Evolutionary conservation across 148 eudicot genomes (phyloP).

Genomic region (Mesembryanthemum crystallinum): DNA sequence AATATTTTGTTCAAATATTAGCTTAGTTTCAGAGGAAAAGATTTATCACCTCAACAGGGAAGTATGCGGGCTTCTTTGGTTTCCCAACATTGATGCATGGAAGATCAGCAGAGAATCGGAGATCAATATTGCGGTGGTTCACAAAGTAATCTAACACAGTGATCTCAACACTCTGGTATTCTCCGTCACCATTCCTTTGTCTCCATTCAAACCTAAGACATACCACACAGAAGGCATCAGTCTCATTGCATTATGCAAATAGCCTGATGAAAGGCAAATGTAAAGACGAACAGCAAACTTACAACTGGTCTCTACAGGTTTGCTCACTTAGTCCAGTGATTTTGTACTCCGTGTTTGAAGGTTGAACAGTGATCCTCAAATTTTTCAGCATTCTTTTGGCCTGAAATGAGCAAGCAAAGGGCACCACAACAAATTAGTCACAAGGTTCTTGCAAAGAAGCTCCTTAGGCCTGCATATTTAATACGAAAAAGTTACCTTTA

Average conservation of each 20-base stretch:
- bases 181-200: slow-evolving; percentile 35
- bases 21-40: background rate
- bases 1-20: background rate
- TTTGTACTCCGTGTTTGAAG: slow-evolving; percentile 52
- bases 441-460: background rate
- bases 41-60: slow-evolving; percentile 60
- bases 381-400: slow-evolving; percentile 57
- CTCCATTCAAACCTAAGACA: slow-evolving; percentile 49
- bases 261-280: background rate
- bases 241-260: background rate
- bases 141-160: slow-evolving; percentile 64
- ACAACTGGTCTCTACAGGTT: slow-evolving; percentile 42
- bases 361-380: slow-evolving; percentile 40
- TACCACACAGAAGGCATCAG: background rate
- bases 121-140: slow-evolving; percentile 37
- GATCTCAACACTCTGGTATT: slow-evolving; percentile 37
- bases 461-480: background rate
- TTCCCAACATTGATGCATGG: slow-evolving; percentile 78
- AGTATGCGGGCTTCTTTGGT: slow-evolving; percentile 59
- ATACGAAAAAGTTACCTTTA: slow-evolving; percentile 26
- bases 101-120: slow-evolving; percentile 38
- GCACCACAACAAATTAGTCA: background rate
- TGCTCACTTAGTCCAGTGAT: slow-evolving; percentile 55
- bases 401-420: slow-evolving; percentile 25
- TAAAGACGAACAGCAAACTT: background rate